Evolutionary conservation across 225 moss, liverwort and hornwort genomes (phyloP).

Genomic region (Straminergon stramineum): DNA sequence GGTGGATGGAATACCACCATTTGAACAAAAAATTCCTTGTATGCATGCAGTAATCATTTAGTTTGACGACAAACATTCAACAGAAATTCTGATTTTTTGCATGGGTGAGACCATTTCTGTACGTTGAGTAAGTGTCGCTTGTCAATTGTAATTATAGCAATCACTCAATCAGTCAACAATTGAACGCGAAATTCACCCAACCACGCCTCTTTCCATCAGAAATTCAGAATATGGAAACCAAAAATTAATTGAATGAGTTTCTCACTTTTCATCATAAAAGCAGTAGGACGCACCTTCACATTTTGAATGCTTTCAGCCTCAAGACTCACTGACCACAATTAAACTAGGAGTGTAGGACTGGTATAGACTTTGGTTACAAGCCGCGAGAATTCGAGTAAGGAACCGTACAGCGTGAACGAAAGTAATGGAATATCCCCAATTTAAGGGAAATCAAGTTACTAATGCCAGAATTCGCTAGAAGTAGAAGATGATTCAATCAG

Average conservation of each 20-base stretch:
- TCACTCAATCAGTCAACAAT: background rate
- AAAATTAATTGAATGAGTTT: background rate
- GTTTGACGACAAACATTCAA: background rate
- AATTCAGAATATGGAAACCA: no score
- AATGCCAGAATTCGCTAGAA: background rate
- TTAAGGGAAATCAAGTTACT: background rate
- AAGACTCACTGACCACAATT: no score
- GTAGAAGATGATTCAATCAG: background rate
- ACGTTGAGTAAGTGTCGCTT: background rate
- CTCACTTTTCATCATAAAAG: no score
- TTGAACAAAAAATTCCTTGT: no score
- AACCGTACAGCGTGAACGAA: background rate
- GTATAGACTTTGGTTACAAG: background rate
- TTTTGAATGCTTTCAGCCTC: background rate
- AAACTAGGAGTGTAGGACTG: no score
- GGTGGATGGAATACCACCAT: no score
- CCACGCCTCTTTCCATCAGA: background rate
- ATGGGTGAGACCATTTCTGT: background rate
- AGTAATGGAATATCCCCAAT: no score
- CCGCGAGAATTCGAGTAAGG: fast-evolving
- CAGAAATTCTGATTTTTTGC: background rate
- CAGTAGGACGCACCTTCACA: background rate
- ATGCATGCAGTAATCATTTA: background rate
- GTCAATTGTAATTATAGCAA: background rate
- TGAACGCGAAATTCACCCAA: background rate